These are phyloP conservation scores for Exsudoporus floridanus DNA, from an alignment of 1,284 basidiomycete genomes.

Conservation along the genomic window DNA sequence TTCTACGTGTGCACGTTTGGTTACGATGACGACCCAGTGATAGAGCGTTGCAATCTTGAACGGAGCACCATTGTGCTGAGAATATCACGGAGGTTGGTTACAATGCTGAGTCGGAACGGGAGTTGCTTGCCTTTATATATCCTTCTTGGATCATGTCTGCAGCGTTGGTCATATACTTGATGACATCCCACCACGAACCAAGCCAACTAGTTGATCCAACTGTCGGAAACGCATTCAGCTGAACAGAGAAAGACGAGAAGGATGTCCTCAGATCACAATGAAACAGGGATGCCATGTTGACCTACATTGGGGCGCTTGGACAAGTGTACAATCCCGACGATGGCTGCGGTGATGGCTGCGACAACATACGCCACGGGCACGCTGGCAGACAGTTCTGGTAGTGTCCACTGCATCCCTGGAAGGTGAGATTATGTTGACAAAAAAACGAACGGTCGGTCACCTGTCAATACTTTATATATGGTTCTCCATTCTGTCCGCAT, in stretches of 20 bases:
- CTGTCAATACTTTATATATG: too few relatives aligned
- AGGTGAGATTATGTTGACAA: not conserved
- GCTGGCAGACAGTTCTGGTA: not conserved
- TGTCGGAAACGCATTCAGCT: conserved; percentile 23
- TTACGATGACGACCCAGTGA: conserved; percentile 43
- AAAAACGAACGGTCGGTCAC: too few relatives aligned
- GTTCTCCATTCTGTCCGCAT: too few relatives aligned
- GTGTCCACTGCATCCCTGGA: not conserved
- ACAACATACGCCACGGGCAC: not conserved
- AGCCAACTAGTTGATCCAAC: conserved; percentile 17
- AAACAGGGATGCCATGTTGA: not conserved
- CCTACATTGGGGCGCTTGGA: conserved; percentile 3
- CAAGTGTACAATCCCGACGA: not conserved
- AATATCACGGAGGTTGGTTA: not conserved
- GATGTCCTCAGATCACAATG: not conserved
- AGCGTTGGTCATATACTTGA: conserved; percentile 8
- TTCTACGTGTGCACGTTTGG: conserved; percentile 37
- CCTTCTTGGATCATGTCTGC: conserved; percentile 17
- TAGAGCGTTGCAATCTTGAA: conserved; percentile 43
- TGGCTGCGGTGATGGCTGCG: not conserved
- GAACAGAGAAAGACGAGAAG: not conserved
- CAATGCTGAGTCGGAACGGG: too few relatives aligned
- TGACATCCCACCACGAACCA: conserved; percentile 14
- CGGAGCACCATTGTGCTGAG: conserved; percentile 34
- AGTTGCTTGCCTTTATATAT: conserved; percentile 16